A percentile compares a stretch with the other conserved stretches of the same genome.
Conservation (phyloP, 1,139 yeast species). For the Kodamaea fungicola region DNA sequence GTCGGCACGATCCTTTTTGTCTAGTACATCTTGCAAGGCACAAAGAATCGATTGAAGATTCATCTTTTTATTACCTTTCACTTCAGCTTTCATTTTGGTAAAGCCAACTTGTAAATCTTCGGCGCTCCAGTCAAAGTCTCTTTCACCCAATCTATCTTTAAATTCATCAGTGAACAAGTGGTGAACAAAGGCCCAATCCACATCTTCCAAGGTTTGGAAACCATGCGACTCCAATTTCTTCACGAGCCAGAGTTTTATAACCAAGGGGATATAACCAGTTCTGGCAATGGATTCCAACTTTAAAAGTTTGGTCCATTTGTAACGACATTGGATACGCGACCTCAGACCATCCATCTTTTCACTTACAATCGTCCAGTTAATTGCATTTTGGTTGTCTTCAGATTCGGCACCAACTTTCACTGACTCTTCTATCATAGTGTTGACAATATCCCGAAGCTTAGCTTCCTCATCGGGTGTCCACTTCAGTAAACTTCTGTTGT, state of each 20-base stretch:
- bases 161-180: conserved; percentile 11
- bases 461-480: conserved; percentile 79
- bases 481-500: conserved; percentile 64
- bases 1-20: conserved; percentile 5
- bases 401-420: conserved; percentile 13
- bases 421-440: conserved; percentile 28
- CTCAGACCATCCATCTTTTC: conserved; percentile 86
- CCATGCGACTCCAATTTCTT: conserved; percentile 48
- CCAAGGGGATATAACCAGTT: conserved; percentile 46
- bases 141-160: conserved; percentile 7
- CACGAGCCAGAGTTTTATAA: conserved; percentile 57
- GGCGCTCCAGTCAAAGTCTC: conserved; percentile 23
- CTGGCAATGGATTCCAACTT: conserved; percentile 56
- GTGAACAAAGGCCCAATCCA: conserved; percentile 57
- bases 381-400: conserved; percentile 22
- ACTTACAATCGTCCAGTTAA: conserved; percentile 89
- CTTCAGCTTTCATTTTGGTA: conserved; percentile 29
- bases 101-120: conserved; percentile 35
- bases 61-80: conserved; percentile 28
- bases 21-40: conserved; percentile 19
- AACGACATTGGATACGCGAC: conserved; percentile 89
- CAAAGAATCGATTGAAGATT: conserved; percentile 22
- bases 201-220: conserved; percentile 43
- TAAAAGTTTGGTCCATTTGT: conserved; percentile 83
- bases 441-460: conserved; percentile 54